phyloP scores from a whole-genome alignment of 2,329 filamentous ascomycete genomes.

The Calonectria ilicicola region DNA sequence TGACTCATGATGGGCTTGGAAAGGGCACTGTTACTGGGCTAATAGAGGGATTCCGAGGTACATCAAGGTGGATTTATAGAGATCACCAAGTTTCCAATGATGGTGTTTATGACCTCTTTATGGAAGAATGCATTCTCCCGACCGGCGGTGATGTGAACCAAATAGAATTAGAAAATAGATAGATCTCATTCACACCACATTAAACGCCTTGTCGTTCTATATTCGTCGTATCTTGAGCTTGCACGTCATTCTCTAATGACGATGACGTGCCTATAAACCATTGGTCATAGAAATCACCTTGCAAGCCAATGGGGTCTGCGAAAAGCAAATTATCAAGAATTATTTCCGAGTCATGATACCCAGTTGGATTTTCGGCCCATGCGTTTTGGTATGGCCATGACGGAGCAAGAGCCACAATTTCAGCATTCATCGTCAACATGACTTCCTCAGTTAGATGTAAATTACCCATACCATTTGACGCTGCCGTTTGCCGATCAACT shows the following conservation, averaged over 20 bases:
- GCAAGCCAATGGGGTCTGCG: conserved; percentile 30
- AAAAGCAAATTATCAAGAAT: conserved; percentile 32
- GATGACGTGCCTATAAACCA: neutral
- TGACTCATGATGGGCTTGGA: neutral
- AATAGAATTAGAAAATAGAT: neutral
- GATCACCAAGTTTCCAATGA: neutral
- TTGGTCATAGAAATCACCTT: neutral
- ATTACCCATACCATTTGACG: neutral
- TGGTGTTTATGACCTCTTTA: neutral
- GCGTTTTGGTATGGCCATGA: conserved; percentile 1
- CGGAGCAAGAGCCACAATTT: neutral
- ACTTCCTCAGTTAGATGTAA: neutral
- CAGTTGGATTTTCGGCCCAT: conserved; percentile 13
- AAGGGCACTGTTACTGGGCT: neutral
- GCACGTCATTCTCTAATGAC: no score
- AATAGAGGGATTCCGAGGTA: neutral
- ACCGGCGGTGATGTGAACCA: no score
- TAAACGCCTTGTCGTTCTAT: neutral
- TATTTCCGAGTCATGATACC: conserved; percentile 20
- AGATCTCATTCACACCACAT: no score
- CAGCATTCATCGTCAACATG: neutral
- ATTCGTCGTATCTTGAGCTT: neutral
- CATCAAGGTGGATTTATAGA: neutral
- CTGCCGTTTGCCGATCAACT: neutral
- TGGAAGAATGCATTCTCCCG: neutral